Conservation (phyloP, 495 filamentous ascomycete genomes). For the Emericellopsis terricola region DNA sequence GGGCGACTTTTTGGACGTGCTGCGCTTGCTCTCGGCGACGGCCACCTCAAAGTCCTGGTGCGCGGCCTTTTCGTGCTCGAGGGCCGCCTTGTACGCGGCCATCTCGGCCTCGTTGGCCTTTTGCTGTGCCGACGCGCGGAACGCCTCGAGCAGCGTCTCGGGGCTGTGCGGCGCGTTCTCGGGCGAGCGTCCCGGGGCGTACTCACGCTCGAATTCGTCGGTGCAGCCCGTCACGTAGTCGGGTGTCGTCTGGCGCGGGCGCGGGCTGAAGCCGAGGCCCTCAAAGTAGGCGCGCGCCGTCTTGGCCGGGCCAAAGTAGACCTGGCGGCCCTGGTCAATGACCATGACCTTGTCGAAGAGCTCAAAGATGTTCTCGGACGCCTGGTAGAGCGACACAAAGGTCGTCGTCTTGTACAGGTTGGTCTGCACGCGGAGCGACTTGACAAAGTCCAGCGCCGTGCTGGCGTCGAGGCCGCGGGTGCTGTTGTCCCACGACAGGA, state of each 20-base stretch:
- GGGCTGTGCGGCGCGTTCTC: slow-evolving; percentile 49
- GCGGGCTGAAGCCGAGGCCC: slow-evolving; percentile 56
- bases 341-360: slow-evolving; percentile 81
- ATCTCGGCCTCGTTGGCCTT: slow-evolving; percentile 45
- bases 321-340: slow-evolving; percentile 59
- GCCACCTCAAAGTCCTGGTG: slow-evolving; percentile 64
- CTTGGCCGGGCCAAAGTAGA: slow-evolving; percentile 58
- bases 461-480: slow-evolving; percentile 72
- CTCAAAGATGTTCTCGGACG: slow-evolving; percentile 66
- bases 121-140: slow-evolving; percentile 41
- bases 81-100: slow-evolving; percentile 37
- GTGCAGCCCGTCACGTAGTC: slow-evolving; percentile 79
- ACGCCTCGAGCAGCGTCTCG: slow-evolving; percentile 45
- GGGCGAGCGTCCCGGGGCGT: slow-evolving; percentile 40
- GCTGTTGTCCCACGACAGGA: slow-evolving; percentile 70
- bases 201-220: slow-evolving; percentile 66
- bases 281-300: slow-evolving; percentile 69
- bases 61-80: slow-evolving; percentile 42
- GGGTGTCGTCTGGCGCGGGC: slow-evolving; percentile 67
- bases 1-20: slow-evolving; percentile 45
- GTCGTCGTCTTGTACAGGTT: slow-evolving; percentile 65
- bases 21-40: slow-evolving; percentile 58
- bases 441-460: slow-evolving; percentile 56
- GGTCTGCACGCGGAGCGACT: slow-evolving; percentile 59
- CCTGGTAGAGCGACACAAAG: slow-evolving; percentile 70